These are phyloP conservation scores for Solanum sejunctum DNA, from an alignment of 257 asterid species.

Conservation along the genomic window DNA sequence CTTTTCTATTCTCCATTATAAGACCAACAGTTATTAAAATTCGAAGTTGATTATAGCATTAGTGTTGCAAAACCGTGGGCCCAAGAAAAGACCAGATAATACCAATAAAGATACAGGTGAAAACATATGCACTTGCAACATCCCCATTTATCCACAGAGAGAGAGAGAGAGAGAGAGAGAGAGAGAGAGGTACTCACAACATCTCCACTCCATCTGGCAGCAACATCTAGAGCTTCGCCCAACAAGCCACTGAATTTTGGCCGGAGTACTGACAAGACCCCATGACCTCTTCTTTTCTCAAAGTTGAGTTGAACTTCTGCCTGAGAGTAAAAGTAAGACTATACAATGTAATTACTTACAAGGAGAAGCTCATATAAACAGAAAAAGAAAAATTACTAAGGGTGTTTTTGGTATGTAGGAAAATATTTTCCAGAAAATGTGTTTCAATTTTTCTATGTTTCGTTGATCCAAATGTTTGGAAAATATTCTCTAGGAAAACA, in stretches of 20 bases:
- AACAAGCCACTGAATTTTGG: slow-evolving; percentile 97
- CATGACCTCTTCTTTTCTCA: slow-evolving; percentile 96
- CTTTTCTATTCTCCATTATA: background rate
- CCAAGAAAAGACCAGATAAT: background rate
- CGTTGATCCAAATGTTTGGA: too few relatives aligned
- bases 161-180: background rate
- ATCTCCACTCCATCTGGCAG: slow-evolving; percentile 99
- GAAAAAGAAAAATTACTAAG: background rate
- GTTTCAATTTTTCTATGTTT: too few relatives aligned
- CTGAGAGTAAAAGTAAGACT: slow-evolving; percentile 22
- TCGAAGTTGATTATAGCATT: background rate
- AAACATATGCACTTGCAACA: background rate
- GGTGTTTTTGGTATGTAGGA: too few relatives aligned
- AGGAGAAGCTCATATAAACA: background rate
- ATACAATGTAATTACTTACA: background rate
- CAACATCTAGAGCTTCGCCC: slow-evolving; percentile 98
- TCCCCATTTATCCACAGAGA: background rate
- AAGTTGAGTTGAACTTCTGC: slow-evolving; percentile 95
- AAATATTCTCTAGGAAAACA: too few relatives aligned
- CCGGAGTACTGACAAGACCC: slow-evolving; percentile 73
- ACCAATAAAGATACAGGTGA: background rate
- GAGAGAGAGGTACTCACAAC: slow-evolving; percentile 55
- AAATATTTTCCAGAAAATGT: too few relatives aligned
- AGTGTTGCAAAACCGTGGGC: background rate
- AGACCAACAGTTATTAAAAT: background rate